Base-by-base conservation (phyloP, 441 rosid genomes). In the Adansonia gregorii region DNA sequence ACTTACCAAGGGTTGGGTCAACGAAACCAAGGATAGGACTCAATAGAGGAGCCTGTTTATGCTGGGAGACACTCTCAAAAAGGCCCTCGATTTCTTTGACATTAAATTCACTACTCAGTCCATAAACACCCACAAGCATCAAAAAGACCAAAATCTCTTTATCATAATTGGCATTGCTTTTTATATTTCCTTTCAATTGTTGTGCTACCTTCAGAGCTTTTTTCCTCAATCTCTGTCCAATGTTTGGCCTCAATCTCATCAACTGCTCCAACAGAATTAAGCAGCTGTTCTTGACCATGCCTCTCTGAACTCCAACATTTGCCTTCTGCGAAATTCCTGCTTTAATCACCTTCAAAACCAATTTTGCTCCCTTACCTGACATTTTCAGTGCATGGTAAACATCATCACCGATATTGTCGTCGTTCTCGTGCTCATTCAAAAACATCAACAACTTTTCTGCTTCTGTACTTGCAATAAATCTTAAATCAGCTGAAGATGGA, bases 61-160 rank as follows among this genome's bases (percentile, higher is more conserved):
- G 56, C 10, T 81, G 78, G 58, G 82, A 73, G 76, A 80, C 66
- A 61, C 15, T 27, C 51, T 17, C 14, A 59, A 81, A 67, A 19
- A 84, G 79, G 14, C 69, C 27, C 15, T 76, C 46, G 39, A 79
- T 78, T 76, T 84, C 87, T 0, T 81, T 82, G 4, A 41, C 20
- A 7, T 73, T 65, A 10, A 88, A 82, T 75, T 15, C 56, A 67
- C 78, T 20, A 6, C 49, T 72, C 48, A 87, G 41, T 55, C 76
- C 81, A 80, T 80, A 87, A 15, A 75, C 48, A 58, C 72, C 76
- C 80, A 87, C 48, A 78, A 88, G 76, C 81, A 79, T 76, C 81
- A 86, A 76, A 75, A 86, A 80, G 14, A 76, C 73, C 76, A 85
- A 78, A 58, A 82, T 78, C 67, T 82, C 88, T 41, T 43, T 51